Conservation (phyloP, 164 flowering plant genomes). For the Taxillus chinensis region DNA sequence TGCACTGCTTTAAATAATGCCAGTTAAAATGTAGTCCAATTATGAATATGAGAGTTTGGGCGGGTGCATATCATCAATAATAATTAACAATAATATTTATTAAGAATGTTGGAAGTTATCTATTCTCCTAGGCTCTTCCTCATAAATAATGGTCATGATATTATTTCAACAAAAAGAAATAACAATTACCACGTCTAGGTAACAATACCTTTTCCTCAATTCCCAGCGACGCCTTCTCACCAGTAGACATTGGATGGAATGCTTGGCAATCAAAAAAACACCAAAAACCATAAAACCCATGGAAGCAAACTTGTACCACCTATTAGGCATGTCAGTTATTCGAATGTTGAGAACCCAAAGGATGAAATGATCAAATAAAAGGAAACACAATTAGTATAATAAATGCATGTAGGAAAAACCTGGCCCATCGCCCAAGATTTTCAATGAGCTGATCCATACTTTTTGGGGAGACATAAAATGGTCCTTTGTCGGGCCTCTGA, state of each 20-base stretch:
- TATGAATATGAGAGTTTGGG: no score
- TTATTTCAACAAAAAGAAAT: background rate
- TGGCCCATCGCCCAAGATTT: slow-evolving; percentile 87
- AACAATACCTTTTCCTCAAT: slow-evolving; percentile 55
- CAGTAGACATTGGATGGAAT: slow-evolving; percentile 49
- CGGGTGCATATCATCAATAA: no score
- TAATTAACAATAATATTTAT: no score
- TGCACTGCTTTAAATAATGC: no score
- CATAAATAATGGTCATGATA: no score
- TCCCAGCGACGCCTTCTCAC: slow-evolving; percentile 72
- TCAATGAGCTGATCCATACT: slow-evolving; percentile 79
- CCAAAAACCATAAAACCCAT: slow-evolving; percentile 77
- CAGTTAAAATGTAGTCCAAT: no score
- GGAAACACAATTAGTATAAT: background rate
- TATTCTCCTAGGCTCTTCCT: no score
- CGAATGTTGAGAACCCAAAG: background rate
- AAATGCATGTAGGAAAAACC: slow-evolving; percentile 28
- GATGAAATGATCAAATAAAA: background rate
- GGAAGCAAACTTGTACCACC: slow-evolving; percentile 84
- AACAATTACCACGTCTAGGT: background rate
- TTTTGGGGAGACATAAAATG: slow-evolving; percentile 83
- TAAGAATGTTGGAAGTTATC: no score
- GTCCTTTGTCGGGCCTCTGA: slow-evolving; percentile 86
- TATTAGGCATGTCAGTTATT: slow-evolving; percentile 14
- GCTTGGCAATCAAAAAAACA: slow-evolving; percentile 67